Conservation (phyloP, 495 filamentous ascomycete genomes). For the Elaphomyces granulatus region DNA sequence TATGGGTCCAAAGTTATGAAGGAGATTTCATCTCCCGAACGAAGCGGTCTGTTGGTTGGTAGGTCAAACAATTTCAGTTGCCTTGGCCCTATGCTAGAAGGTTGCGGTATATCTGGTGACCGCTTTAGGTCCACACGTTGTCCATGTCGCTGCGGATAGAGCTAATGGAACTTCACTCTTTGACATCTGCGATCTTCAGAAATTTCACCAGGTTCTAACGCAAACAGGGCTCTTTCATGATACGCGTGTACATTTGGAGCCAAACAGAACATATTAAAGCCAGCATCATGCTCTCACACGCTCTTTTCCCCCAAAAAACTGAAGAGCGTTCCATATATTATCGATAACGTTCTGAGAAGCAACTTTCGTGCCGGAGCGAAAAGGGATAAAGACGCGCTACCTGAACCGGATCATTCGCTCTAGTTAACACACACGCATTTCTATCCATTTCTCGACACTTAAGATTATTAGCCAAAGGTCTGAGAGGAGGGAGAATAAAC, state of each 20-base stretch:
- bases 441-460: slow-evolving; percentile 2
- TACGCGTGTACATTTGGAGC: slow-evolving; percentile 1
- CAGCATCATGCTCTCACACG: not conserved
- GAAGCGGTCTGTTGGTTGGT: not conserved
- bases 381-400: not conserved
- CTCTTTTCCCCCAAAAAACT: not conserved
- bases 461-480: too few relatives aligned
- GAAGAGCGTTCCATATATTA: not conserved
- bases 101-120: not conserved
- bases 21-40: not conserved
- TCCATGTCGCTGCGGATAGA: not conserved
- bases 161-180: not conserved
- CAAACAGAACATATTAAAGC: slow-evolving; percentile 1
- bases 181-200: not conserved
- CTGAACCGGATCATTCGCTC: not conserved
- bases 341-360: not conserved
- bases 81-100: too few relatives aligned
- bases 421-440: slow-evolving; percentile 1
- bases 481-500: too few relatives aligned
- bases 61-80: not conserved
- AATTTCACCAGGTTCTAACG: not conserved
- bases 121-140: not conserved
- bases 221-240: not conserved
- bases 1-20: not conserved
- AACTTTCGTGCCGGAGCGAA: too few relatives aligned